These are phyloP conservation scores for Magnusiomyces ingens DNA, from an alignment of 1,139 yeast genomes.

Conservation along the genomic window DNA sequence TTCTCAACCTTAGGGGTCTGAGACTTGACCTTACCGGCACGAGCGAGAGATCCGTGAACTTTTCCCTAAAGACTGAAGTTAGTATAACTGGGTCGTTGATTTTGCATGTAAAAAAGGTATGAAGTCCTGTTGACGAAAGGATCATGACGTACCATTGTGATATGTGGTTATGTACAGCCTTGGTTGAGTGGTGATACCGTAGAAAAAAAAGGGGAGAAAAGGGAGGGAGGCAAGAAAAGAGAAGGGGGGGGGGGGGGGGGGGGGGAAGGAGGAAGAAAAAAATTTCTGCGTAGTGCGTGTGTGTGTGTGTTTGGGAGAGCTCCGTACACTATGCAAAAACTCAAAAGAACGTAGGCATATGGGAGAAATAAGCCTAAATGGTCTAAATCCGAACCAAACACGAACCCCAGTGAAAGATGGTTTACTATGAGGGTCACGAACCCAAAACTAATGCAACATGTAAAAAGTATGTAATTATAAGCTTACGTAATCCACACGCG, in stretches of 20 bases:
- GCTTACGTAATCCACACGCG: no score
- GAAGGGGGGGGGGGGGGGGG: neutral
- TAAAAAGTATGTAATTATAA: no score
- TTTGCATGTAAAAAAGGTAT: neutral
- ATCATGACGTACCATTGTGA: neutral
- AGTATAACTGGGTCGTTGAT: no score
- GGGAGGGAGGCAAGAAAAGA: neutral
- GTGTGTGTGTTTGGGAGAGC: no score
- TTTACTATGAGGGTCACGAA: no score
- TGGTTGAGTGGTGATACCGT: neutral
- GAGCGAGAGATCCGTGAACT: slow-evolving; percentile 48
- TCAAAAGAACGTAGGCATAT: no score
- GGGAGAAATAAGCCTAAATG: no score
- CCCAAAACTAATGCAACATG: no score
- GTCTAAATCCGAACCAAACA: no score
- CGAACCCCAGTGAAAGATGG: no score
- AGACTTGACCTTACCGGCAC: slow-evolving; percentile 99
- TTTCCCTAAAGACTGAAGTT: slow-evolving; percentile 5
- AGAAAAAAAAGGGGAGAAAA: neutral
- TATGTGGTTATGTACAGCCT: neutral
- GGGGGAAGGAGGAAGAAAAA: neutral
- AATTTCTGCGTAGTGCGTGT: neutral
- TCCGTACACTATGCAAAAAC: no score
- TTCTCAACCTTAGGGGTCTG: slow-evolving; percentile 91
- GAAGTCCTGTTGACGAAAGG: neutral